These are phyloP conservation scores for cucumber (Cucumis sativus) DNA, from an alignment of 306 rosid species.

Conservation along the genomic window DNA sequence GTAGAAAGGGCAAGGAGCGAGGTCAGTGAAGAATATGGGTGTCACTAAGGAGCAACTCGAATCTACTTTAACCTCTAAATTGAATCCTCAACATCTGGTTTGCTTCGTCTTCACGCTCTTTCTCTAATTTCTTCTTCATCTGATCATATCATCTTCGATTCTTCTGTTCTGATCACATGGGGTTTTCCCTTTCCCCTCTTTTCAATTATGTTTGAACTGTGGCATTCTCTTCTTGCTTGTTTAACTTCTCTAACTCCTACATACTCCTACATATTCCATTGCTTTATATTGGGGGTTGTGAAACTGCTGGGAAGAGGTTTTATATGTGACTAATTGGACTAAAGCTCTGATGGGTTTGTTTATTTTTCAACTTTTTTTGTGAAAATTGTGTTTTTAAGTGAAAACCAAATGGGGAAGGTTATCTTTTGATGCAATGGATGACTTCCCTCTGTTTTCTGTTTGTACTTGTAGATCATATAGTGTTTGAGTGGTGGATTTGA, in stretches of 20 bases:
- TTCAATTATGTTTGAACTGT: not conserved
- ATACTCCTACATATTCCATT: not conserved
- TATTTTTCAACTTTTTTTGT: not conserved
- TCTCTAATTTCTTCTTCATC: not conserved
- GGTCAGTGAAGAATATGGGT: constrained; percentile 31
- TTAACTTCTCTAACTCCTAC: not conserved
- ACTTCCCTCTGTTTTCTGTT: not conserved
- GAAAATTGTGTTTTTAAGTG: not conserved
- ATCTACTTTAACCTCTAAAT: constrained; percentile 55
- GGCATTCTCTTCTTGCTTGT: not conserved
- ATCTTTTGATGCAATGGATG: not conserved
- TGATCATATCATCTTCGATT: not conserved
- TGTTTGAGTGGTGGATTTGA: not conserved
- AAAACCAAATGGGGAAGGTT: not conserved
- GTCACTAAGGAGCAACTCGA: constrained; percentile 81
- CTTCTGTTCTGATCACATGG: not conserved
- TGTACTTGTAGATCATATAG: not conserved
- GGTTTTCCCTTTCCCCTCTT: not conserved
- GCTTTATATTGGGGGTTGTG: not conserved
- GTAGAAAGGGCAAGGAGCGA: not conserved
- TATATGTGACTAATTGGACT: not conserved
- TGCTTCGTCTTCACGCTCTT: constrained; percentile 11
- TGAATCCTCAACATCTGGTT: constrained; percentile 75
- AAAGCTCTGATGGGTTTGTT: not conserved
- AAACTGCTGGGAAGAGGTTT: not conserved